Percentiles rank a stretch among this genome's conserved stretches.
Evolutionary conservation across 345 rosid species (phyloP).

Genomic region (Abelmoschus esculentus): DNA sequence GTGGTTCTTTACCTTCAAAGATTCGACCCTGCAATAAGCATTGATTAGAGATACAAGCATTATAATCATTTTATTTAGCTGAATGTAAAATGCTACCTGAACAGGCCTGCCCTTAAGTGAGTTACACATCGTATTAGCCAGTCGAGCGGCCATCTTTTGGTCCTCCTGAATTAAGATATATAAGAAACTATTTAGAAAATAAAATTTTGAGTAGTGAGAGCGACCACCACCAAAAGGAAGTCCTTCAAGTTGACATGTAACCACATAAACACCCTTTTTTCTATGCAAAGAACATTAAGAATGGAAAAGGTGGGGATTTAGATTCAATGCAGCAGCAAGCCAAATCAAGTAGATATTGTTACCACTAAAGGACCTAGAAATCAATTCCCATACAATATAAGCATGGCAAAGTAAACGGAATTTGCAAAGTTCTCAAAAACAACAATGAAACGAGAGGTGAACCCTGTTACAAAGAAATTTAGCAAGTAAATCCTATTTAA

Average conservation of each 20-base stretch:
- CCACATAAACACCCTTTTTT: not conserved
- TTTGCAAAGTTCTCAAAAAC: not conserved
- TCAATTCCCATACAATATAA: not conserved
- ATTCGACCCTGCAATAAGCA: not conserved
- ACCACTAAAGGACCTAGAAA: not conserved
- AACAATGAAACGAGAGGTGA: too few species aligned
- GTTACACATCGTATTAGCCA: not conserved
- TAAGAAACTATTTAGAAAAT: not conserved
- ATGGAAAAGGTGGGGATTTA: not conserved
- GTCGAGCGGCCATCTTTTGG: not conserved
- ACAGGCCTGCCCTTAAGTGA: not conserved
- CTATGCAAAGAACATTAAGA: not conserved
- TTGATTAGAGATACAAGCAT: not conserved
- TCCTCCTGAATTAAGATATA: not conserved
- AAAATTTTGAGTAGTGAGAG: not conserved
- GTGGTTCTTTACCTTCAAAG: not conserved
- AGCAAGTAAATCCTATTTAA: too few species aligned
- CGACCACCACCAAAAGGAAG: not conserved
- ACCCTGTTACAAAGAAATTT: too few species aligned
- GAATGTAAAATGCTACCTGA: not conserved
- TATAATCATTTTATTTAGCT: not conserved
- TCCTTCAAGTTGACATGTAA: not conserved
- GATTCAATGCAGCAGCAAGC: not conserved
- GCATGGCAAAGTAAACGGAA: not conserved
- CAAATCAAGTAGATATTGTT: not conserved